Evolutionary conservation across 1,139 yeast genomes (phyloP), one percentile per base, ranked within the genome.

Genomic region (Yamadazyma atmosphaerica): DNA sequence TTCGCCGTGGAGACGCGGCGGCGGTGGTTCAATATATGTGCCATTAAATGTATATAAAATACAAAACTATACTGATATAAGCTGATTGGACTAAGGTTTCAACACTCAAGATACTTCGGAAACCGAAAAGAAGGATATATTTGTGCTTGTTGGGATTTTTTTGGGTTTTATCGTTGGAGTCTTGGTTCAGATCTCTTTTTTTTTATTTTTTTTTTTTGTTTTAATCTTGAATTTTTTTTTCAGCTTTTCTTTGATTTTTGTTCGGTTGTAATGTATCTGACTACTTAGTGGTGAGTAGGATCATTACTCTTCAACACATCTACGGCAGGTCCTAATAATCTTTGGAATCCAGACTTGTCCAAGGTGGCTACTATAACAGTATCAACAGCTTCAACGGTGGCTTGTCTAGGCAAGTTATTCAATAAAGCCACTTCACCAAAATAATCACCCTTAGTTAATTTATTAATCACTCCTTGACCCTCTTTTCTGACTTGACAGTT

Each of bases 361-460:
- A 92, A 74, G 3, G 94, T 85, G 19, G 95, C 98, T 35, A 90
- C 96, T 54, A 86, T 86, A 19, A 92, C 83, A 37, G 75, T 74
- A 40, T 85, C 79, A 24, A 75, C 66, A 2, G 97, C 96, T 40
- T 77, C 80, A 30, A 92, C 94, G 4, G 97, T 86, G 24, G 98
- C 98, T 60, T 88, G 95, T 64, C 98, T 81, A 45, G 98, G 98
- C 45, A 83, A 72, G 56, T 92, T 96, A 53, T 90, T 86, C 51
- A 92, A 73, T 51, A 92, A 72, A 2, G 98, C 98, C 47, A 92
- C 81, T 66, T 92, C 98, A 49, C 98, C 98, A 62, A 92, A 92
- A 64, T 92, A 92, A 57, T 86, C 96, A 47, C 98, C 98, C 56
- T 86, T 83, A 34, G 75, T 64, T 46, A 87, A 72, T 16, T 70